Percentiles rank a stretch among this genome's conserved stretches.
phyloP scores from a whole-genome alignment of 2,329 filamentous ascomycete species.

The Diaporthe batatas region DNA sequence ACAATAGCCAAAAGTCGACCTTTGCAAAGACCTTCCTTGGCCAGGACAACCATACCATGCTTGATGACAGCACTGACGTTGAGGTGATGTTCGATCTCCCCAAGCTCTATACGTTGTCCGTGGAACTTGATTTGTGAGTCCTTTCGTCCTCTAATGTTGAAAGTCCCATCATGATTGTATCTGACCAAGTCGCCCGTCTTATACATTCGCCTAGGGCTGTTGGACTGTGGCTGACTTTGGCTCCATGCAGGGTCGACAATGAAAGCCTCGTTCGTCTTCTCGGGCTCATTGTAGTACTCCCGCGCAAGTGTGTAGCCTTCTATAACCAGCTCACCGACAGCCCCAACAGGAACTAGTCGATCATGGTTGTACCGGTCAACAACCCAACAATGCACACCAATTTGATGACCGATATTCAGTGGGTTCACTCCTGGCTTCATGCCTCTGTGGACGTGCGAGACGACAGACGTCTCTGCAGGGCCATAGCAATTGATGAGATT shows the following conservation, averaged over 20 bases:
- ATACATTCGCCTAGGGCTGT: constrained; percentile 46
- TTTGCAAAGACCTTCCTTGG: constrained; percentile 4
- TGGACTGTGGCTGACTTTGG: background rate
- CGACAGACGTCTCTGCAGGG: constrained; percentile 39
- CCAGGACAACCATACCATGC: constrained; percentile 19
- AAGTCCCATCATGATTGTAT: constrained; percentile 48
- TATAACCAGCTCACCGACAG: constrained; percentile 50
- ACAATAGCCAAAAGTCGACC: constrained; percentile 3
- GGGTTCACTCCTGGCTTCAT: background rate
- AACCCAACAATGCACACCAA: constrained; percentile 41
- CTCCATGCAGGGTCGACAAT: constrained; percentile 13
- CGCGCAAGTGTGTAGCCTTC: constrained; percentile 57
- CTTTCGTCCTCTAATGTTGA: constrained; percentile 58
- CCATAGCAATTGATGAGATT: constrained; percentile 45
- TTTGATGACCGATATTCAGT: constrained; percentile 12
- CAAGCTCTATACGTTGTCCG: constrained; percentile 62
- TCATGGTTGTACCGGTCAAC: constrained; percentile 43
- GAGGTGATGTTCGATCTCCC: constrained; percentile 54
- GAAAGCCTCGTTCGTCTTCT: constrained; percentile 40
- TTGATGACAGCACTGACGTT: background rate
- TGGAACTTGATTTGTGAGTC: constrained; percentile 65
- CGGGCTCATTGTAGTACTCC: constrained; percentile 40
- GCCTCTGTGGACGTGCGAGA: constrained; percentile 22
- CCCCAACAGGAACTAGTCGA: constrained; percentile 46
- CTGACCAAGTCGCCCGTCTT: constrained; percentile 53